Conservation (phyloP, 768 basidiomycete species). For the Brasilioporus rufonigricans region DNA sequence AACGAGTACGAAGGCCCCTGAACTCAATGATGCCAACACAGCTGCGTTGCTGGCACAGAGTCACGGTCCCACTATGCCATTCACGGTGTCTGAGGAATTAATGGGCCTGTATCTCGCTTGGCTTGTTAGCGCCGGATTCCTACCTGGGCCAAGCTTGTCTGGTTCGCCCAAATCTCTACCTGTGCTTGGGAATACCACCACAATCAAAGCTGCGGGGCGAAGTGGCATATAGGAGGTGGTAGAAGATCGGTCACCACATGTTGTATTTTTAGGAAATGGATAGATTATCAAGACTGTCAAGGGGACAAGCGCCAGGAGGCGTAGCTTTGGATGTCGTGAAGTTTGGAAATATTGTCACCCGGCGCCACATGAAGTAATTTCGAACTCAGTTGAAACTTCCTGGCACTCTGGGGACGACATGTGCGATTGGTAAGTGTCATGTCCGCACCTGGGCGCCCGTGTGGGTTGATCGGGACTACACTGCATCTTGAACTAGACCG, state of each 20-base stretch:
- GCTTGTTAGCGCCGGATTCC: conserved; percentile 83
- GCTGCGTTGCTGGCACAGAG: conserved; percentile 49
- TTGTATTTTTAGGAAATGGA: not conserved
- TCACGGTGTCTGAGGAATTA: conserved; percentile 70
- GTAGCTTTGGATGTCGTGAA: not conserved
- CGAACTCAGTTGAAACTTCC: not conserved
- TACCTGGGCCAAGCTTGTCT: conserved; percentile 50
- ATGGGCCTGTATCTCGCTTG: conserved; percentile 91
- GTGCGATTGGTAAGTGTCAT: not conserved
- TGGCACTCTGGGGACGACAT: not conserved
- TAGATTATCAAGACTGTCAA: not conserved
- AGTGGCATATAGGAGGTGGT: conserved; percentile 46
- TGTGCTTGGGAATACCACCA: conserved; percentile 37
- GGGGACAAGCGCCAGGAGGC: not conserved
- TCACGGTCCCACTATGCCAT: conserved; percentile 34
- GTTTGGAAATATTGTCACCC: not conserved
- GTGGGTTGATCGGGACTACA: too few species aligned
- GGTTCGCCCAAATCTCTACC: conserved; percentile 49
- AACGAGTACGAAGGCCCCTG: conserved; percentile 92
- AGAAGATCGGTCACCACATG: not conserved
- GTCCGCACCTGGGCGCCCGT: not conserved
- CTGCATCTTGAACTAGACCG: not conserved
- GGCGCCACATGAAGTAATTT: not conserved
- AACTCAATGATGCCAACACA: conserved; percentile 86
- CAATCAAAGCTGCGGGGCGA: conserved; percentile 63